Conservation (phyloP, 2,329 filamentous ascomycete genomes). For the Aureobasidium sp. region DNA sequence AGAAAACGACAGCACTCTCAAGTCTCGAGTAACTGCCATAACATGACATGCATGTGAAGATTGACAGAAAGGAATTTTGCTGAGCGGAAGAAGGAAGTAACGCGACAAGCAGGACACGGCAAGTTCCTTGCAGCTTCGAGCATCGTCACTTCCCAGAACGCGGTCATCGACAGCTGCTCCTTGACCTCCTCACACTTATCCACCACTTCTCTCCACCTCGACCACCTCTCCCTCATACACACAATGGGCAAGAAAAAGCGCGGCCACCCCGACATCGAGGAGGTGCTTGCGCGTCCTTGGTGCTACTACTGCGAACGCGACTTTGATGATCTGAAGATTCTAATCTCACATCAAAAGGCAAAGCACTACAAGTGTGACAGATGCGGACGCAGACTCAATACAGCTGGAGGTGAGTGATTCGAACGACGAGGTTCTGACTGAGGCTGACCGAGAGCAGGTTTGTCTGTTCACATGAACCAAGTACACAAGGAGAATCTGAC, state of each 20-base stretch:
- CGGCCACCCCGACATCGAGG: constrained; percentile 75
- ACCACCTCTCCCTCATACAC: not conserved
- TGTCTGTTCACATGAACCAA: constrained; percentile 95
- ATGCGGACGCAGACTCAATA: constrained; percentile 82
- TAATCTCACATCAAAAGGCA: constrained; percentile 96
- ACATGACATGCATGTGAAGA: not conserved
- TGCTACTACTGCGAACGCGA: constrained; percentile 99
- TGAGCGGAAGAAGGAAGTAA: not conserved
- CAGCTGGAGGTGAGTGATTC: constrained; percentile 67
- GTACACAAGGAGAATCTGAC: constrained; percentile 91
- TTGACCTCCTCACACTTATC: not conserved
- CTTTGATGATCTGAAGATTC: constrained; percentile 93
- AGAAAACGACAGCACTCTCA: not conserved
- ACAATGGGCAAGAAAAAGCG: constrained; percentile 85
- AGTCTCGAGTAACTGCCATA: not conserved
- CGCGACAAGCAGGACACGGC: not conserved
- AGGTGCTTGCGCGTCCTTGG: constrained; percentile 81
- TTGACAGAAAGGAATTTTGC: constrained; percentile 5
- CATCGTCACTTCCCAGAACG: constrained; percentile 7
- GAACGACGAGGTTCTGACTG: not conserved
- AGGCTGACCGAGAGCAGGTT: constrained; percentile 47
- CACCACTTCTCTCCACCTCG: not conserved
- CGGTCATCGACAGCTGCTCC: not conserved
- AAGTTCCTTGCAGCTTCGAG: not conserved
- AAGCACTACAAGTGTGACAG: constrained; percentile 98